Evolutionary conservation across 2,329 filamentous ascomycete genomes (phyloP), one percentile per base, ranked within the genome.

Genomic region (Cladophialophora immunda): DNA sequence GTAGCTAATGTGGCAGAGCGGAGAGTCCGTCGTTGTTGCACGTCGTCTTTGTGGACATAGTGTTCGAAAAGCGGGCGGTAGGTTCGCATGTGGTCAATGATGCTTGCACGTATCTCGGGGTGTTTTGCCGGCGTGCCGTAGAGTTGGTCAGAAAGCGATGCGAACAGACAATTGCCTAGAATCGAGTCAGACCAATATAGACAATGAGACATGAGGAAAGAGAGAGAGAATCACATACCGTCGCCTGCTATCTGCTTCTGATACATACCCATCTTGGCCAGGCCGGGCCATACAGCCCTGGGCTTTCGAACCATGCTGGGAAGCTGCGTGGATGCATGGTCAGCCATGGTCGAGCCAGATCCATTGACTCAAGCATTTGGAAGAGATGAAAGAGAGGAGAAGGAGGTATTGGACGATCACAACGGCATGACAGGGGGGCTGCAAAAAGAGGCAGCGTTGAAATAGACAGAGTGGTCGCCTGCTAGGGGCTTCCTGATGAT

Each of bases 111-210:
- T 72, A 92, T 87, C 71, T 86, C 81, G 62, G 79, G 76, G 74
- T 88, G 86, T 69, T 84, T 81, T 66, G 82, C 79, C 73, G 88
- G 85, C 73, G 85, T 78, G 69, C 87, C 89, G 75, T 87, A 89
- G 60, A 91, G 77, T 80, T 91, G 88, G 75, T 90, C 87, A 70
- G 87, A 88, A 45, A 90, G 81, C 68, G 88, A 88, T 77, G 88
- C 87, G 80, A 90, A 91, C 41, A 91, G 84, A 77, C 89, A 91
- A 79, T 90, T 90, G 72, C 88, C 89, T 90, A 71, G 50, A 66
- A 66, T 65, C 32, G 17, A 58, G 47, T 65, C 25, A 63, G 61
- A 34, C 19, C 50, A 50, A 56, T 60, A 30, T 55, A 50, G 50
- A 68, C 67, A 22, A 11, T 17, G 19, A 17, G 11, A 41, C 7